Conservation (phyloP, 1,139 yeast species). For the Kurtzmaniella quercitrusa region DNA sequence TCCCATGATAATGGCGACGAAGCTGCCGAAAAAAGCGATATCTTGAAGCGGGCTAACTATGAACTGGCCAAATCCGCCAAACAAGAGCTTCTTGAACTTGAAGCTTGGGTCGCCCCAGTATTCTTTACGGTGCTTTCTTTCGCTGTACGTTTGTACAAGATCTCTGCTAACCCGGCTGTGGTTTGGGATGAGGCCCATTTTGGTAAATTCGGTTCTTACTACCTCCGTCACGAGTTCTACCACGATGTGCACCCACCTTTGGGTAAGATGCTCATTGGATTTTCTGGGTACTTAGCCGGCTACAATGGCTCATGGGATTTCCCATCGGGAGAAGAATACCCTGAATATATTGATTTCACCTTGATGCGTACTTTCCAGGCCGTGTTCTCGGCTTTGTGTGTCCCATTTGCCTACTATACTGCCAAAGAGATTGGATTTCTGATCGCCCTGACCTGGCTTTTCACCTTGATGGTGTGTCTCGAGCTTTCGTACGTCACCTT, state of each 20-base stretch:
- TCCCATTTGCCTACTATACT: constrained; percentile 91
- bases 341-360: constrained; percentile 81
- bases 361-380: constrained; percentile 96
- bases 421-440: constrained; percentile 83
- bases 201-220: constrained; percentile 93
- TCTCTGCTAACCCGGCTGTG: constrained; percentile 47
- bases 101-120: constrained; percentile 41
- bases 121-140: constrained; percentile 47
- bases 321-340: constrained; percentile 82
- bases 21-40: constrained; percentile 15
- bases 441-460: constrained; percentile 81
- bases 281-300: constrained; percentile 91
- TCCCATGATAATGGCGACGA: constrained; percentile 6
- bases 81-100: constrained; percentile 28
- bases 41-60: constrained; percentile 23
- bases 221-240: constrained; percentile 87
- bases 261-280: constrained; percentile 94
- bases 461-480: constrained; percentile 78
- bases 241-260: constrained; percentile 99
- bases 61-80: constrained; percentile 30
- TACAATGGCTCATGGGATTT: constrained; percentile 96
- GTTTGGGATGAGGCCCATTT: constrained; percentile 75
- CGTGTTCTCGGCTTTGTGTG: constrained; percentile 81
- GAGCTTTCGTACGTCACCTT: constrained; percentile 86
- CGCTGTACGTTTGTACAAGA: constrained; percentile 50